Percentiles rank a stretch among this genome's conserved stretches.
These are phyloP conservation scores for Venturiaceae sp. DNA, from an alignment of 2,329 filamentous ascomycete genomes.

Conservation along the genomic window DNA sequence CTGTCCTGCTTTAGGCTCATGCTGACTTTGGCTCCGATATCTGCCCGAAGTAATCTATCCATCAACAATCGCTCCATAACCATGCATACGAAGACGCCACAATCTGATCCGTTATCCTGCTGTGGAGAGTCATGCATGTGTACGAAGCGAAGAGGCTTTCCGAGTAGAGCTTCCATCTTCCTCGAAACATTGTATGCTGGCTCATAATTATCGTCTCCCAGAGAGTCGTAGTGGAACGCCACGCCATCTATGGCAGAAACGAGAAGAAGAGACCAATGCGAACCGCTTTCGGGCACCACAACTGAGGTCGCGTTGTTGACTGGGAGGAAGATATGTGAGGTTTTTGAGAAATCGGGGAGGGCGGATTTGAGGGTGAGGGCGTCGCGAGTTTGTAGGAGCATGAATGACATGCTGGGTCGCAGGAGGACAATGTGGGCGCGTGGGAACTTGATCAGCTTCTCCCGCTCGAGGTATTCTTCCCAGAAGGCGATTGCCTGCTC, in stretches of 20 bases:
- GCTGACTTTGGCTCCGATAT: slow-evolving; percentile 75
- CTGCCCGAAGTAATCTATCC: slow-evolving; percentile 69
- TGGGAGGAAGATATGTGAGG: slow-evolving; percentile 90
- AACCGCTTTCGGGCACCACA: slow-evolving; percentile 72
- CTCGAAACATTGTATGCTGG: slow-evolving; percentile 62
- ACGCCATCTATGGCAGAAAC: slow-evolving; percentile 82
- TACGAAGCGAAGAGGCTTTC: slow-evolving; percentile 60
- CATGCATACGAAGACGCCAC: slow-evolving; percentile 91
- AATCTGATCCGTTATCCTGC: slow-evolving; percentile 88
- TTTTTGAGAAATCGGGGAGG: slow-evolving; percentile 68
- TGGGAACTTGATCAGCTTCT: slow-evolving; percentile 70
- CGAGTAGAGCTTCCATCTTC: slow-evolving; percentile 61
- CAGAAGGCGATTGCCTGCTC: slow-evolving; percentile 9
- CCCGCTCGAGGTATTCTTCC: slow-evolving; percentile 70
- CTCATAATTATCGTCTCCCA: slow-evolving; percentile 63
- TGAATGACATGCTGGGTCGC: slow-evolving; percentile 84
- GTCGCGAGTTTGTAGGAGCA: slow-evolving; percentile 67
- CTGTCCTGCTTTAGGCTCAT: slow-evolving; percentile 81
- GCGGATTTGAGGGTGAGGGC: slow-evolving; percentile 51
- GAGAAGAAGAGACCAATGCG: slow-evolving; percentile 89
- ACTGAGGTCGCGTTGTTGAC: slow-evolving; percentile 82
- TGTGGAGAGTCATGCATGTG: slow-evolving; percentile 79
- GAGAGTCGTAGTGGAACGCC: slow-evolving; percentile 93
- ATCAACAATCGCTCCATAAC: slow-evolving; percentile 91
- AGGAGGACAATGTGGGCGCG: slow-evolving; percentile 83